Evolutionary conservation across 768 basidiomycete genomes (phyloP).

Genomic region (Naematelia encephala): DNA sequence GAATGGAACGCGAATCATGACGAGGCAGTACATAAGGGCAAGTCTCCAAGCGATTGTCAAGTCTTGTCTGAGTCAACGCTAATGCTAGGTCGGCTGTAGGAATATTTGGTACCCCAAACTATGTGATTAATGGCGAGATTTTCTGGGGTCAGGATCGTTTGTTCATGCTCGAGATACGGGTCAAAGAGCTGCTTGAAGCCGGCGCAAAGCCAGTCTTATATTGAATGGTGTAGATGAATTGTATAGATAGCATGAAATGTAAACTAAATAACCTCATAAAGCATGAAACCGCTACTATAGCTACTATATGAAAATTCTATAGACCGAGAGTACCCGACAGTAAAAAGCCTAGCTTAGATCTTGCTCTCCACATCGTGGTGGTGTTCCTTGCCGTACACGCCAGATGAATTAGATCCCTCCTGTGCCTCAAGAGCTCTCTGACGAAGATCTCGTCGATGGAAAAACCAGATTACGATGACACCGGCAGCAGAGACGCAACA

Average conservation of each 20-base stretch:
- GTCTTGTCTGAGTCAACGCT: no score
- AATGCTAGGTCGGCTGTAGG: constrained; percentile 9
- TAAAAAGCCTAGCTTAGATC: background rate
- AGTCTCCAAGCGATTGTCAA: constrained; percentile 8
- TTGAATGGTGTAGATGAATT: background rate
- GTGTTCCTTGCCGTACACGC: background rate
- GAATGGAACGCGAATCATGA: constrained; percentile 28
- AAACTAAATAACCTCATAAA: no score
- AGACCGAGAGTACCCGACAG: background rate
- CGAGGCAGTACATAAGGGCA: constrained; percentile 29
- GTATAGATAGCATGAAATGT: no score
- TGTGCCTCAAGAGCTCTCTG: background rate
- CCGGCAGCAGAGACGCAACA: background rate
- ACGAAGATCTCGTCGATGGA: constrained; percentile 8
- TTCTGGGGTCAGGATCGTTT: constrained; percentile 43
- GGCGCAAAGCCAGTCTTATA: constrained; percentile 21
- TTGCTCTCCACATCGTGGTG: background rate
- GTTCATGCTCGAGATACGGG: constrained; percentile 23
- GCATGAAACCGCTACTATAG: background rate
- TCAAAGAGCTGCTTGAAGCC: constrained; percentile 25
- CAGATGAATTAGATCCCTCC: background rate
- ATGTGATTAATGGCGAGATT: constrained; percentile 39
- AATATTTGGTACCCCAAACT: constrained; percentile 42
- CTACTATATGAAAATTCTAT: background rate
- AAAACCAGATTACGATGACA: constrained; percentile 6